Evolutionary conservation across 2,329 filamentous ascomycete species (phyloP), one percentile per base, ranked within the genome.

Genomic region (Periconia macrospinosa): DNA sequence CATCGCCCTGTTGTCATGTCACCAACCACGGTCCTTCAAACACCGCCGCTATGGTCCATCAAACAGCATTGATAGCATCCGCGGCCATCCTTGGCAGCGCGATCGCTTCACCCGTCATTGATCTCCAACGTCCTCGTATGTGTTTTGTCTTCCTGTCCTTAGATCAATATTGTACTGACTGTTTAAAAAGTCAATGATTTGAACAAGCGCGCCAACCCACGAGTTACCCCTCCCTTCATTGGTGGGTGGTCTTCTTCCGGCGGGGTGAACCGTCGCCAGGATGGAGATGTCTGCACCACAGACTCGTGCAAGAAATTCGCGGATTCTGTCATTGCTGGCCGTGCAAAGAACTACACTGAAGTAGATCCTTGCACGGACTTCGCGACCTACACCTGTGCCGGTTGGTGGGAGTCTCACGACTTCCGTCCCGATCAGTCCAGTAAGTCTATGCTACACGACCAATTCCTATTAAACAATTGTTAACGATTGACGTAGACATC

Each of bases 301-400:
- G 46, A 53, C 13, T 20, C 41, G 10, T 53, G 51, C 51, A 45
- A 53, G 42, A 49, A 41, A 18, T 53, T 49, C 15, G 51, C 51
- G 17, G 51, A 53, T 17, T 49, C 41, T 1, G 42, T 53, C 41
- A 49, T 53, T 27, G 51, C 51, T 20, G 46, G 46, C 10, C 52
- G 52, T 8, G 52, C 52, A 20, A 35, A 43, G 14, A 75, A 84
- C 50, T 85, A 87, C 68, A 75, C 81, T 55, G 69, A 81, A 1
- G 75, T 89, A 41, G 85, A 90, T 65, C 83, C 87, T 0, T 90
- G 87, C 62, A 80, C 76, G 11, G 74, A 88, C 62, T 90, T 90
- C 57, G 84, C 88, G 52, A 76, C 84, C 63, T 79, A 84, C 53
- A 83, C 84, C 30, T 89, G 86, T 59, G 85, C 84, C 50, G 86